Evolutionary conservation across 768 basidiomycete genomes (phyloP).

Genomic region (Rhodotorula toruloides): DNA sequence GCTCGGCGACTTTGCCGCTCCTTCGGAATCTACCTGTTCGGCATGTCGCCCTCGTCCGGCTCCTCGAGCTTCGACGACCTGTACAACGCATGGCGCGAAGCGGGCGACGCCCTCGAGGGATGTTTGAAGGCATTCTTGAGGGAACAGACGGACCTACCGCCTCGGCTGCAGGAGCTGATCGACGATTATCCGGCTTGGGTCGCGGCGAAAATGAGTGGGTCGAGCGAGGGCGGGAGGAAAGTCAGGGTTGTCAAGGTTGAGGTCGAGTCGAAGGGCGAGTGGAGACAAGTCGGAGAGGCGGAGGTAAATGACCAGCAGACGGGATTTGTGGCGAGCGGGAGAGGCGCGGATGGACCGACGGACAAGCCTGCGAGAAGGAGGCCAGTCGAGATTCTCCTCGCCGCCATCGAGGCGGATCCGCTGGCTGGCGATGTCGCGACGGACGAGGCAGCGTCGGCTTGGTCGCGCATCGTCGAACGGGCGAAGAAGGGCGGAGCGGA

Average conservation of each 20-base stretch:
- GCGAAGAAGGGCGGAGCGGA: not conserved
- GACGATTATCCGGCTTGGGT: slow-evolving; percentile 9
- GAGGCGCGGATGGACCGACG: too few species aligned
- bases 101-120: slow-evolving; percentile 26
- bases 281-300: slow-evolving; percentile 1
- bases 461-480: not conserved
- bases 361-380: not conserved
- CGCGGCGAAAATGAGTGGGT: not conserved
- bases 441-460: not conserved
- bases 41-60: not conserved
- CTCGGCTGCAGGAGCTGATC: slow-evolving; percentile 14
- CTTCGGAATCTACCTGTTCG: slow-evolving; percentile 30
- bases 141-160: slow-evolving; percentile 23
- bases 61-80: not conserved
- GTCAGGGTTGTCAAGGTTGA: slow-evolving; percentile 17
- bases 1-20: slow-evolving; percentile 4
- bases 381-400: slow-evolving; percentile 17
- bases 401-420: slow-evolving; percentile 7
- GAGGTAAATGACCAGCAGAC: slow-evolving; percentile 30
- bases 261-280: slow-evolving; percentile 18
- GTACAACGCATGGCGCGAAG: slow-evolving; percentile 1
- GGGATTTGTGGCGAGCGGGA: slow-evolving; percentile 1
- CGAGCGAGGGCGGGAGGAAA: not conserved
- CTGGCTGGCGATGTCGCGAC: not conserved
- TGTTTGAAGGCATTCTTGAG: slow-evolving; percentile 12